These are phyloP conservation scores for Paraphaeosphaeria sporulosa DNA, from an alignment of 2,329 filamentous ascomycete species.

Conservation along the genomic window DNA sequence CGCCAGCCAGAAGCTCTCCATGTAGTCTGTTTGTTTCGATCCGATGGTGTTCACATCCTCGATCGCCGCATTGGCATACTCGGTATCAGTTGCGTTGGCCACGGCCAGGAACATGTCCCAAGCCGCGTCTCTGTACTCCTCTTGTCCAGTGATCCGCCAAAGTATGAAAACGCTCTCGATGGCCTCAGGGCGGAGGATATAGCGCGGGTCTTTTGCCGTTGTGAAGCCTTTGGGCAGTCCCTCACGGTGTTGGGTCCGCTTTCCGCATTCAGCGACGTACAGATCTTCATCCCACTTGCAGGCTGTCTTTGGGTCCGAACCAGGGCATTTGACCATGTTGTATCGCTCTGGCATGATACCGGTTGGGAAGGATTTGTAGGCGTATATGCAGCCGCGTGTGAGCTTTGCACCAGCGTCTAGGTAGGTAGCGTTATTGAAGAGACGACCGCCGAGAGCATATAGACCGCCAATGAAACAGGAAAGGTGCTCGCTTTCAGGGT, in stretches of 20 bases:
- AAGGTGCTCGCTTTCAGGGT: slow-evolving; percentile 64
- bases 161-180: slow-evolving; percentile 66
- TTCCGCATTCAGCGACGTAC: slow-evolving; percentile 50
- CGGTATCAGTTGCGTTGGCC: slow-evolving; percentile 49
- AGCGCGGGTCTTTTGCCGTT: slow-evolving; percentile 50
- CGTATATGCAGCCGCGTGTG: slow-evolving; percentile 67
- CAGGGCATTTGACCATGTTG: slow-evolving; percentile 58
- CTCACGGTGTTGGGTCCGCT: slow-evolving; percentile 32
- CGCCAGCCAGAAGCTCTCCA: slow-evolving; percentile 59
- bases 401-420: slow-evolving; percentile 63
- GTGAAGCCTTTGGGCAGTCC: slow-evolving; percentile 52
- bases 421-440: slow-evolving; percentile 61
- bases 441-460: slow-evolving; percentile 63
- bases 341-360: slow-evolving; percentile 69
- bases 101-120: slow-evolving; percentile 58
- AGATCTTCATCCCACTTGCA: slow-evolving; percentile 62
- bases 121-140: slow-evolving; percentile 49
- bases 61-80: slow-evolving; percentile 53
- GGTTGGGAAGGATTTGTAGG: slow-evolving; percentile 62
- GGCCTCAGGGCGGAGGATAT: slow-evolving; percentile 61
- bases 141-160: slow-evolving; percentile 64
- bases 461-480: slow-evolving; percentile 68
- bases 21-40: slow-evolving; percentile 48
- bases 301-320: slow-evolving; percentile 24
- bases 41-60: slow-evolving; percentile 48